Percentiles rank a stretch among this genome's conserved stretches.
These are phyloP conservation scores for Clitopilus hobsonii DNA, from an alignment of 768 basidiomycete genomes.

Conservation along the genomic window DNA sequence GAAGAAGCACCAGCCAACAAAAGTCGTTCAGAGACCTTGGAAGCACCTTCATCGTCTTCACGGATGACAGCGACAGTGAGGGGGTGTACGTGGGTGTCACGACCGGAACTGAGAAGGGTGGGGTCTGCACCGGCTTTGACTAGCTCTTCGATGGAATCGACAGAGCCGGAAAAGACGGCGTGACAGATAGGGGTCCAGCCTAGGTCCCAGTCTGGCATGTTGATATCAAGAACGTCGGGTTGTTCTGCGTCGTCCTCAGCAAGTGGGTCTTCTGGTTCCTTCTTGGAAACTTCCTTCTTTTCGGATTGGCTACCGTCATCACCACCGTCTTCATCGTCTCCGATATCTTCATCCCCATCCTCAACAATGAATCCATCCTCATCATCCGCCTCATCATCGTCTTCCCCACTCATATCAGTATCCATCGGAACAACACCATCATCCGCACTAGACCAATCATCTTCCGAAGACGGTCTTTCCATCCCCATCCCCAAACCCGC, in stretches of 20 bases:
- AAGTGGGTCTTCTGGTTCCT: conserved; percentile 6
- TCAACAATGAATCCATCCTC: conserved; percentile 12
- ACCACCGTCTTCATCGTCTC: conserved; percentile 3
- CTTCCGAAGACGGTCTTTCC: conserved; percentile 39
- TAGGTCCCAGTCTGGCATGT: conserved; percentile 56
- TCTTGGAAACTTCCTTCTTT: not conserved
- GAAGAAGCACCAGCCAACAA: conserved; percentile 36
- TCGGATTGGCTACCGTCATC: conserved; percentile 10
- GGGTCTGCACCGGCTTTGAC: conserved; percentile 44
- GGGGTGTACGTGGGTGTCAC: conserved; percentile 26
- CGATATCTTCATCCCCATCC: conserved; percentile 11
- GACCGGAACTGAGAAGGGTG: conserved; percentile 19
- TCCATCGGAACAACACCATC: conserved; percentile 22
- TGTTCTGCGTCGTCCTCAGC: conserved; percentile 32
- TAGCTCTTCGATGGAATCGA: conserved; percentile 39
- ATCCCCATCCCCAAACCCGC: too few species aligned
- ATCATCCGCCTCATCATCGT: conserved; percentile 17
- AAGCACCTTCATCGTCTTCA: conserved; percentile 35
- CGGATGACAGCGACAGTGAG: conserved; percentile 34
- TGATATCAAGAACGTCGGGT: conserved; percentile 53
- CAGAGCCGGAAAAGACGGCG: conserved; percentile 43
- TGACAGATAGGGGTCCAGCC: conserved; percentile 47
- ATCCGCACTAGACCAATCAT: conserved; percentile 46
- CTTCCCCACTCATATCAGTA: conserved; percentile 20
- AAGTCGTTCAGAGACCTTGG: conserved; percentile 33